Base-by-base conservation (phyloP, 495 filamentous ascomycete species). In the Delitschia confertaspora region DNA sequence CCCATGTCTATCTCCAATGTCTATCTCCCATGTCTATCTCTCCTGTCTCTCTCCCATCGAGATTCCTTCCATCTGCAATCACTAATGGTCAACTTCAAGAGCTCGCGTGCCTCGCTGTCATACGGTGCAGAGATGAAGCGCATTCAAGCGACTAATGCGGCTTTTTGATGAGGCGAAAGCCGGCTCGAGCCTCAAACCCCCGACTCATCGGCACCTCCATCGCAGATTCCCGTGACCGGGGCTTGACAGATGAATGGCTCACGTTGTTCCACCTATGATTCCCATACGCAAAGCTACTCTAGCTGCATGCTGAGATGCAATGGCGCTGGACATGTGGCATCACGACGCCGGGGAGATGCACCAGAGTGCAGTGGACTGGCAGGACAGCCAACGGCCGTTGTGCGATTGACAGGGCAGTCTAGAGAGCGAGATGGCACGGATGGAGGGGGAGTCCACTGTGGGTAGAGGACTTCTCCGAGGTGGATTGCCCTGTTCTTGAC, bases 401-500 rank as follows among this genome's bases (percentile, higher is more conserved):
- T n/a, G n/a, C 41, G 21, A 42, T 47, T 38, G 27, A 38, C 42
- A 38, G 49, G 49, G 49, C 49, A 33, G 36, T 14, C 38, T 33
- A 33, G 22, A 24, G 42, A 14, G n/a, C n/a, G n/a, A n/a, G n/a
- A n/a, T n/a, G n/a, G n/a, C n/a, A n/a, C n/a, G n/a, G n/a, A n/a
- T n/a, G n/a, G n/a, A n/a, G n/a, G n/a, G n/a, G n/a, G n/a, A n/a
- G n/a, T n/a, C n/a, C n/a, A n/a, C n/a, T n/a, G n/a, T n/a, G n/a
- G n/a, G n/a, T n/a, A n/a, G n/a, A n/a, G n/a, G n/a, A n/a, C 60
- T 51, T 62, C 58, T 45, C 60, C 45, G 55, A 40, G 47, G 10
- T 25, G 36, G 36, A 39, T 26, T 13, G 6, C 16, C 29, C 29
- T 11, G n/a, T n/a, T n/a, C n/a, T n/a, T n/a, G n/a, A n/a, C n/a